Conservation (phyloP, 1,139 yeast species). For the Scheffersomyces insectosa region DNA sequence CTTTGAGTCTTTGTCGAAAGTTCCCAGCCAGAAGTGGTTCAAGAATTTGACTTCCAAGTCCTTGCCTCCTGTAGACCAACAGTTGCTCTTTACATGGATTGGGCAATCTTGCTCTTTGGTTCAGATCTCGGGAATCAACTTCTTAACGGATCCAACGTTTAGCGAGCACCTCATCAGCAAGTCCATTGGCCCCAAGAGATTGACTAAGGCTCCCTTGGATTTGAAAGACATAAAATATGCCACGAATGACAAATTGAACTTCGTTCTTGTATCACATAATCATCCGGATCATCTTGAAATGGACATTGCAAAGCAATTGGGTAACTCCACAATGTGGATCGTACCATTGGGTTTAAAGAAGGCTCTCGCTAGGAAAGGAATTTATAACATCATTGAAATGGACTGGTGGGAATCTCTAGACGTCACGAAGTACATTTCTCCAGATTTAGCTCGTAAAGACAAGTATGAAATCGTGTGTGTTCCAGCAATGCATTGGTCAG, state of each 20-base stretch:
- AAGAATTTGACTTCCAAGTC: conserved; percentile 2
- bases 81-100: conserved; percentile 80
- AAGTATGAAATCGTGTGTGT: conserved; percentile 81
- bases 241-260: conserved; percentile 53
- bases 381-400: conserved; percentile 64
- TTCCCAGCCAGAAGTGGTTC: conserved; percentile 6
- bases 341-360: conserved; percentile 79
- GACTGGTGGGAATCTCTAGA: conserved; percentile 87
- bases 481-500: conserved; percentile 99
- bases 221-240: conserved; percentile 61
- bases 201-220: conserved; percentile 69
- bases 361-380: conserved; percentile 57
- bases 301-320: conserved; percentile 56
- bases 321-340: conserved; percentile 70
- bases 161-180: conserved; percentile 65
- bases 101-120: conserved; percentile 88
- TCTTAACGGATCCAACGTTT: conserved; percentile 84
- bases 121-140: conserved; percentile 69
- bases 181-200: conserved; percentile 76
- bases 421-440: conserved; percentile 33
- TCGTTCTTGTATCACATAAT: conserved; percentile 84
- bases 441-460: conserved; percentile 33
- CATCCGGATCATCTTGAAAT: conserved; percentile 93
- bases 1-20: conserved; percentile 15
- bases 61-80: conserved; percentile 35